Conservation (phyloP, 108 stramenopile species). For the Epithemia pelagica region DNA sequence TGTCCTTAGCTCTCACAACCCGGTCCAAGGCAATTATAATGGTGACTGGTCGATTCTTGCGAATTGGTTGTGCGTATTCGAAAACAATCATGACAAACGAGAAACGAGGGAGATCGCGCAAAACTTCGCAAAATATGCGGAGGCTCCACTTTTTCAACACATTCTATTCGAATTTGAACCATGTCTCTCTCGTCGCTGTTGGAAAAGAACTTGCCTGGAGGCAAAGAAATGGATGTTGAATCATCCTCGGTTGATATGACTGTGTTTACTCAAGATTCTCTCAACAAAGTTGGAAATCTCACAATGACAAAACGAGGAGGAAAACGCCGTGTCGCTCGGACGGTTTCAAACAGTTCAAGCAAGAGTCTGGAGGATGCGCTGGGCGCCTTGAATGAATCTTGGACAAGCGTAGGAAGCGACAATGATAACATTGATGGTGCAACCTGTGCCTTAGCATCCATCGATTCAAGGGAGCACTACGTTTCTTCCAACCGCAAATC, state of each 20-base stretch:
- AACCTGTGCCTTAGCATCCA: background rate
- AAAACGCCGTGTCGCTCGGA: background rate
- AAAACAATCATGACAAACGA: no score
- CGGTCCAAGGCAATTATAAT: no score
- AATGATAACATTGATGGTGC: background rate
- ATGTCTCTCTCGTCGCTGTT: background rate
- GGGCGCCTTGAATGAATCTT: background rate
- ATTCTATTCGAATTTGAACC: no score
- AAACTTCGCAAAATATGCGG: no score
- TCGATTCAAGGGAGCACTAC: background rate
- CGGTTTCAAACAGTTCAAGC: background rate
- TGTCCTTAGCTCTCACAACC: no score
- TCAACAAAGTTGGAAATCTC: background rate
- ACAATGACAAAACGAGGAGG: background rate
- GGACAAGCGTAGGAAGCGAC: background rate
- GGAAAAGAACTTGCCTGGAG: background rate
- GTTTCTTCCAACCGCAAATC: background rate
- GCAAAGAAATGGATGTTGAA: background rate
- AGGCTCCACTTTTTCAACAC: no score
- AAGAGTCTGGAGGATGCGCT: background rate
- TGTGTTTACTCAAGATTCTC: background rate
- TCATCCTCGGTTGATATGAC: background rate
- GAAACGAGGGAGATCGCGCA: no score
- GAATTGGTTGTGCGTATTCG: no score
- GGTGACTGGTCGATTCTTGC: no score